Base-by-base conservation (phyloP, 495 filamentous ascomycete species). In the Hypoxylon intermedium region DNA sequence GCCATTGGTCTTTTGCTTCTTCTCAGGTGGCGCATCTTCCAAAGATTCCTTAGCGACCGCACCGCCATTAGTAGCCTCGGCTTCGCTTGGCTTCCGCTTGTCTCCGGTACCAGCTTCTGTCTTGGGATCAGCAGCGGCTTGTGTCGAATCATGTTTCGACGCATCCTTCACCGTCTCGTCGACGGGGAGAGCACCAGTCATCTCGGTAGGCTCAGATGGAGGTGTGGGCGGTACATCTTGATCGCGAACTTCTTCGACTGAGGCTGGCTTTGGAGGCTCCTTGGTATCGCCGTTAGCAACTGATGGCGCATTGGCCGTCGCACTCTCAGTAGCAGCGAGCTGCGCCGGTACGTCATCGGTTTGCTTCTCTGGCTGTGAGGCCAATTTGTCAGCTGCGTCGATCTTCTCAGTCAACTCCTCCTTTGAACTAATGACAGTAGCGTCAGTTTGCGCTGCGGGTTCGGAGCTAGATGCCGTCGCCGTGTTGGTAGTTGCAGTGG, bases 1-100 rank as follows among this genome's bases (percentile, higher is more conserved):
- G 41, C 63, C 62, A 13, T 71, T 71, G 11, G 65, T 67, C 63
- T 76, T 76, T 20, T 57, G 38, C 48, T 76, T 77, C 45, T 76
- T 77, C 23, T 65, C 63, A n/a, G 49, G 58, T 4, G 58, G 64
- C 26, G 47, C 30, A 3, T 66, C 45, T 16, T 69, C 64, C 0
- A n/a, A 24, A 34, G 55, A 18, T 23, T 53, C 58, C 6, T 65
- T 42, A 16, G 37, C 30, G 9, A 47, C 33, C 6, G 36, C 50
- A 13, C 67, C 51, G 4, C 63, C 63, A 31, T 72, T 60, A 2
- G 59, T 26, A 6, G 38, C 43, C n/a, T 53, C 42, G n/a, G 58
- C 53, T 21, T 68, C 58, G 21, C 60, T 56, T 20, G 66, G 50
- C 50, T 73, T 72, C 44, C 70, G 70, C 51, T 75, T 75, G 23